Base-by-base conservation (phyloP, 345 rosid genomes). In the Combretum micranthum region DNA sequence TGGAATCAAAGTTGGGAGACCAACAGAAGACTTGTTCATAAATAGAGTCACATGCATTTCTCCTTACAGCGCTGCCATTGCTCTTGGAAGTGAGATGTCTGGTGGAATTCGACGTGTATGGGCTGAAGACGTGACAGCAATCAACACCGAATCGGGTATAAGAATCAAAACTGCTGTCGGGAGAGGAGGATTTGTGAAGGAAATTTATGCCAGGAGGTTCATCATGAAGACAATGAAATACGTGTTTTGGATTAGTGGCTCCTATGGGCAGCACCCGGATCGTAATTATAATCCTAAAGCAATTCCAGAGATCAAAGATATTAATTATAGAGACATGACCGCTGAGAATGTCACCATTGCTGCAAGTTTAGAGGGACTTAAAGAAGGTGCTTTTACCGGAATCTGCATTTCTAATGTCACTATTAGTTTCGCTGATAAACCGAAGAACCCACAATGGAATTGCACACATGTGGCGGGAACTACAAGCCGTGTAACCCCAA, bases 1-100 rank as follows among this genome's bases (percentile, higher is more conserved):
- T 32, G 96, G 97, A 10, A 73, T 71, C 64, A 70, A 68, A 68
- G 25, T 78, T 18, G 81, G 75, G 20, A 74, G 73, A 71, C 85
- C 93, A 1, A 60, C 88, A 0, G 42, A 77, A 52, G 74, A 83
- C 23, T 62, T 86, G 20, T 50, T 75, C 1, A 76, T 86, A 59
- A 70, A 88, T 63, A 55, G 85, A 52, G 63, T 90, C 17, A 82
- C 85, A 45, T 84, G 95, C 72, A 75, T 86, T 64, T 89, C 97
- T n/a, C 97, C 92, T 0, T 65, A 83, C 51, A 86, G 97, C 23
- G 97, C 92, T 15, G 59, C 83, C 47, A 70, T 86, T 20, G 97
- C 97, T 4, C 77, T 86, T 1, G 97, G 97, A 22, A 89, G 92
- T 25, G 97, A 90, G 55, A 84, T 89, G 90, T 86, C 97, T 0